Conservation (phyloP, 2,329 filamentous ascomycete genomes). For the Pseudofabraea citricarpa region DNA sequence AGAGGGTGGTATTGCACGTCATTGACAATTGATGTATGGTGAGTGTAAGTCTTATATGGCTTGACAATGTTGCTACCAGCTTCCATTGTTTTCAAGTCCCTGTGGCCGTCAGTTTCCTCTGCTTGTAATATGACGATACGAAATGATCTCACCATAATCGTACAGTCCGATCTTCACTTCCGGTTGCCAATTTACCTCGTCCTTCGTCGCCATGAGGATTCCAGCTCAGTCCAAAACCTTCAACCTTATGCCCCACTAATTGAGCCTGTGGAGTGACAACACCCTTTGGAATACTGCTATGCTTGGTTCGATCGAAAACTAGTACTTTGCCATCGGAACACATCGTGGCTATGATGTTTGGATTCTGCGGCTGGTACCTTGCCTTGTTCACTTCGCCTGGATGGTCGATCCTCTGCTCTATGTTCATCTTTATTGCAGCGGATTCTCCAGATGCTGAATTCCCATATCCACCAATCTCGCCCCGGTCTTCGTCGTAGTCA, state of each 20-base stretch:
- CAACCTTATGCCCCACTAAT: constrained; percentile 76
- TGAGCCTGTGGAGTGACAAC: constrained; percentile 78
- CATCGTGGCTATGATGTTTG: constrained; percentile 92
- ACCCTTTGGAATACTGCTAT: constrained; percentile 70
- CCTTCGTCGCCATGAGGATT: constrained; percentile 60
- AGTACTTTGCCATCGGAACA: constrained; percentile 83
- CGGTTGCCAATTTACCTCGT: constrained; percentile 78
- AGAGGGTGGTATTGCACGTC: constrained; percentile 94
- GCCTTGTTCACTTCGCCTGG: constrained; percentile 98
- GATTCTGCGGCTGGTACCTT: constrained; percentile 94
- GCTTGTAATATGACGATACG: too few relatives aligned
- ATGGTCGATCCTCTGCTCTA: constrained; percentile 95
- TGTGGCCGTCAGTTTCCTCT: too few relatives aligned
- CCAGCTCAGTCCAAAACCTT: constrained; percentile 93
- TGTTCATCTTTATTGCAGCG: constrained; percentile 76
- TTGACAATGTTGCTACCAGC: constrained; percentile 65
- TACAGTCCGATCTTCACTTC: constrained; percentile 88
- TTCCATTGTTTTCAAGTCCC: constrained; percentile 76
- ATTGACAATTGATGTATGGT: constrained; percentile 89
- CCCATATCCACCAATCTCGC: constrained; percentile 91
- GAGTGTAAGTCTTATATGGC: constrained; percentile 71
- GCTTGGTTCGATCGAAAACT: constrained; percentile 95
- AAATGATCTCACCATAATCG: constrained; percentile 72
- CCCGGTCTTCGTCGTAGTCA: constrained; percentile 87
- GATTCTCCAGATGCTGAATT: constrained; percentile 62